Evolutionary conservation across 495 filamentous ascomycete genomes (phyloP).

Genomic region (Aspergillus taichungensis): DNA sequence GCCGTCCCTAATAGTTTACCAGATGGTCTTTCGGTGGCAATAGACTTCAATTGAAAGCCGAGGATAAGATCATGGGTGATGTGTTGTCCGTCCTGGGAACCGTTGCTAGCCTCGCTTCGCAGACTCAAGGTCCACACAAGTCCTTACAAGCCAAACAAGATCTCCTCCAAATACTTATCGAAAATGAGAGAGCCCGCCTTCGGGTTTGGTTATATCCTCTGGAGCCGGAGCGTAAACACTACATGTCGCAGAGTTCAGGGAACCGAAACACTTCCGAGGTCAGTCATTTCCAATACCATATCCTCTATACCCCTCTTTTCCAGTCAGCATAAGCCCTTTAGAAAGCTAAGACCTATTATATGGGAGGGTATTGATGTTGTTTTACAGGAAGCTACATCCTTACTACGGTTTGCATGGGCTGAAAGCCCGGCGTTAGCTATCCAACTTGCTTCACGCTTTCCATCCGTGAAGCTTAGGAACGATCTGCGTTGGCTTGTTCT

Average conservation of each 20-base stretch:
- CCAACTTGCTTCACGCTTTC: constrained; percentile 70
- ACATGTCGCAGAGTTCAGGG: constrained; percentile 30
- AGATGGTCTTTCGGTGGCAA: constrained; percentile 96
- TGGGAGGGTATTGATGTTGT: constrained; percentile 1
- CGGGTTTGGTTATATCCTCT: constrained; percentile 86
- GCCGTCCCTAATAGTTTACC: constrained; percentile 8
- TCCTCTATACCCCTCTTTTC: not conserved
- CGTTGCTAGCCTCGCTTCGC: constrained; percentile 47
- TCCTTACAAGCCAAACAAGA: constrained; percentile 71
- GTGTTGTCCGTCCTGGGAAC: constrained; percentile 53
- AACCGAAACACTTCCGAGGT: constrained; percentile 26
- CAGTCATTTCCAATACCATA: constrained; percentile 1
- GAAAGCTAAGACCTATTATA: too few species aligned
- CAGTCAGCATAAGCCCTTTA: too few species aligned
- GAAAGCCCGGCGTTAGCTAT: constrained; percentile 77
- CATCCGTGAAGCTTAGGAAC: constrained; percentile 56
- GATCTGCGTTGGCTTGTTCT: constrained; percentile 74
- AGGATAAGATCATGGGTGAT: constrained; percentile 73
- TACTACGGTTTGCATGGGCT: constrained; percentile 75
- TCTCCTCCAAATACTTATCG: constrained; percentile 64
- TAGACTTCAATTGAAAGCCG: constrained; percentile 83
- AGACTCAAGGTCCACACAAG: constrained; percentile 46
- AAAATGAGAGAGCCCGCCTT: constrained; percentile 77
- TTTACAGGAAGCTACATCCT: constrained; percentile 30
- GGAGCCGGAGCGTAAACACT: constrained; percentile 54